These are phyloP conservation scores for Pachysandra terminalis DNA, from an alignment of 164 flowering plant genomes.

Conservation along the genomic window DNA sequence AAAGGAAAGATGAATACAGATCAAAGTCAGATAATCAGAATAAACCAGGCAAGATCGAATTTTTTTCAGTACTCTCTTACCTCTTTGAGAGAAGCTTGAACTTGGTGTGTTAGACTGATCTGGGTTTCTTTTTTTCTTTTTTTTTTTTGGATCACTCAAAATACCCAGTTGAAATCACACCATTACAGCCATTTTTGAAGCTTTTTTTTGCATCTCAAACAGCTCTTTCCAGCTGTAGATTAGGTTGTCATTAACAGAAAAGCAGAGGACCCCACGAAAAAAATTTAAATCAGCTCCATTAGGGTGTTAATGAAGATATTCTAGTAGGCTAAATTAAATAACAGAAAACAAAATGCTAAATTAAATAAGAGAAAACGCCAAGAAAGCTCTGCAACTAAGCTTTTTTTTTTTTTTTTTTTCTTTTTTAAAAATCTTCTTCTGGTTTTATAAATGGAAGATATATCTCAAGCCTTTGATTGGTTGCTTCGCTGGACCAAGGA, in stretches of 20 bases:
- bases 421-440: too few species aligned
- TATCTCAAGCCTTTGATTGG: too few species aligned
- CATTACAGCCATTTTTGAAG: constrained; percentile 14
- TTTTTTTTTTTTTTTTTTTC: too few species aligned
- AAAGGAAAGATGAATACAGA: too few species aligned
- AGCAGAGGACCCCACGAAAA: constrained; percentile 33
- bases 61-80: constrained; percentile 15
- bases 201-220: constrained; percentile 29
- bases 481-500: too few species aligned
- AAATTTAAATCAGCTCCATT: constrained; percentile 11
- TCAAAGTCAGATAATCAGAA: not conserved
- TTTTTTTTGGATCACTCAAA: not conserved
- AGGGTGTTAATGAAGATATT: not conserved
- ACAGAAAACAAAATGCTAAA: not conserved
- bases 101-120: constrained; percentile 1
- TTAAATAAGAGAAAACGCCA: too few species aligned
- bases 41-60: not conserved
- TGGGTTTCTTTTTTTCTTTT: too few species aligned
- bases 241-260: constrained; percentile 56
- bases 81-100: constrained; percentile 14
- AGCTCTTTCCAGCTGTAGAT: constrained; percentile 78
- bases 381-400: too few species aligned
- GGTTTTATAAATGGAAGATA: too few species aligned
- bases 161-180: constrained; percentile 23
- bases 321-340: constrained; percentile 7